Conservation (phyloP, 129 eudicot genomes). For the Saussurea involucrata region DNA sequence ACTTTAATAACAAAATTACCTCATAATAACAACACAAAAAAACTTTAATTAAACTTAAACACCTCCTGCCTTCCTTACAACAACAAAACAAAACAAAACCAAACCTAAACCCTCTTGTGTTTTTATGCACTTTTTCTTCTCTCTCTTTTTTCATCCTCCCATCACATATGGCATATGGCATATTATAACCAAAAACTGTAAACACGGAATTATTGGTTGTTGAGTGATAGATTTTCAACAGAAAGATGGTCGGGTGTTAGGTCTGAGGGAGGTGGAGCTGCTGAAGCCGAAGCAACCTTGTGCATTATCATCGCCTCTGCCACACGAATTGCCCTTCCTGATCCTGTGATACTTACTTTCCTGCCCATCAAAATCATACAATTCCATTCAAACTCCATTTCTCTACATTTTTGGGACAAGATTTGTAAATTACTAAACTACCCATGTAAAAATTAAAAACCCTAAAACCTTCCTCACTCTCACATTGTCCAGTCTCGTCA, state of each 20-base stretch:
- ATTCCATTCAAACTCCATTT: not conserved
- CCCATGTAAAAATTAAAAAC: too few relatives aligned
- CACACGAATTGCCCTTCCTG: slow-evolving; percentile 65
- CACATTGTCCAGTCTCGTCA: too few relatives aligned
- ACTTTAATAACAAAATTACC: not conserved
- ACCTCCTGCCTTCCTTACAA: not conserved
- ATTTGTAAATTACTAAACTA: too few relatives aligned
- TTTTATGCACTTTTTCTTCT: not conserved
- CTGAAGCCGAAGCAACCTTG: slow-evolving; percentile 57
- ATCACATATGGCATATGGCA: not conserved
- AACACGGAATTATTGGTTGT: slow-evolving; percentile 1
- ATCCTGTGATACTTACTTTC: slow-evolving; percentile 84
- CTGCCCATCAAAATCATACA: slow-evolving; percentile 34
- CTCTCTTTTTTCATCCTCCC: not conserved
- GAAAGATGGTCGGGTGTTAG: slow-evolving; percentile 14
- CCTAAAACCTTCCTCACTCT: too few relatives aligned
- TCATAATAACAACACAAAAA: not conserved
- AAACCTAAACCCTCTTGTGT: not conserved
- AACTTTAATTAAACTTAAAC: not conserved
- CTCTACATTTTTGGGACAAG: not conserved
- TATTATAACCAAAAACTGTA: not conserved
- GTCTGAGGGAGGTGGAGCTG: slow-evolving; percentile 8
- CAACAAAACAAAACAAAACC: too few relatives aligned
- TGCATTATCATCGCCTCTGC: slow-evolving; percentile 82
- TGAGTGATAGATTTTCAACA: slow-evolving; percentile 22